Evolutionary conservation across 2,329 filamentous ascomycete genomes (phyloP).

Genomic region (Apiospora phragmitis): DNA sequence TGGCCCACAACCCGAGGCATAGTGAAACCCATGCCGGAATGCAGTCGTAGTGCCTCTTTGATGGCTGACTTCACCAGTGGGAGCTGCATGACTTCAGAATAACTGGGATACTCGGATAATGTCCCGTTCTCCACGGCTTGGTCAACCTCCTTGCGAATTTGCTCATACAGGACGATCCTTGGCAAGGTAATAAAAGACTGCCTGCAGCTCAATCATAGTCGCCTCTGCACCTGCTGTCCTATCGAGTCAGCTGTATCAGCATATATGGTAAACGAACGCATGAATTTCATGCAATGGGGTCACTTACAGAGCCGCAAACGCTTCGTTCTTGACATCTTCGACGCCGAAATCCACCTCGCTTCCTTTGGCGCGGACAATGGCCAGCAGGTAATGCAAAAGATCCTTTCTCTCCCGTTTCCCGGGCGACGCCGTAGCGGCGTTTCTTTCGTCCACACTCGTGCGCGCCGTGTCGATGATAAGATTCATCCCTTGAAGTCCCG

Average conservation of each 20-base stretch:
- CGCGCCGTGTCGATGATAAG: background rate
- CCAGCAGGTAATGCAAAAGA: too few relatives aligned
- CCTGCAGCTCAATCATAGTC: slow-evolving; percentile 24
- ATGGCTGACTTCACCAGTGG: slow-evolving; percentile 43
- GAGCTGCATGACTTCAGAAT: slow-evolving; percentile 17
- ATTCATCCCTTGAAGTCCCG: background rate
- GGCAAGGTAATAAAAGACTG: slow-evolving; percentile 34
- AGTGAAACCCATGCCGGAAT: slow-evolving; percentile 39
- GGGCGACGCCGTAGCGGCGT: too few relatives aligned
- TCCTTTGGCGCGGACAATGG: too few relatives aligned
- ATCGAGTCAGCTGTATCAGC: too few relatives aligned
- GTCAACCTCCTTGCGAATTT: slow-evolving; percentile 36
- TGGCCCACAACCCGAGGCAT: slow-evolving; percentile 44
- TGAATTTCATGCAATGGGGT: too few relatives aligned
- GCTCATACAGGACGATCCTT: slow-evolving; percentile 25
- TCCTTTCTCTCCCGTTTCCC: too few relatives aligned
- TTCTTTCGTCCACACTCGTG: background rate
- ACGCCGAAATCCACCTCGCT: too few relatives aligned
- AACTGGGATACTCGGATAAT: slow-evolving; percentile 19
- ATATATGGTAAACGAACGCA: too few relatives aligned
- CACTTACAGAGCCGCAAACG: too few relatives aligned
- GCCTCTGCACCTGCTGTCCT: slow-evolving; percentile 13
- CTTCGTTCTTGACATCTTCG: too few relatives aligned
- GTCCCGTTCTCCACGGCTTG: slow-evolving; percentile 18
- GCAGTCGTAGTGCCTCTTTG: slow-evolving; percentile 44